These are phyloP conservation scores for Immersiella caudata DNA, from an alignment of 495 filamentous ascomycete genomes.

Conservation along the genomic window DNA sequence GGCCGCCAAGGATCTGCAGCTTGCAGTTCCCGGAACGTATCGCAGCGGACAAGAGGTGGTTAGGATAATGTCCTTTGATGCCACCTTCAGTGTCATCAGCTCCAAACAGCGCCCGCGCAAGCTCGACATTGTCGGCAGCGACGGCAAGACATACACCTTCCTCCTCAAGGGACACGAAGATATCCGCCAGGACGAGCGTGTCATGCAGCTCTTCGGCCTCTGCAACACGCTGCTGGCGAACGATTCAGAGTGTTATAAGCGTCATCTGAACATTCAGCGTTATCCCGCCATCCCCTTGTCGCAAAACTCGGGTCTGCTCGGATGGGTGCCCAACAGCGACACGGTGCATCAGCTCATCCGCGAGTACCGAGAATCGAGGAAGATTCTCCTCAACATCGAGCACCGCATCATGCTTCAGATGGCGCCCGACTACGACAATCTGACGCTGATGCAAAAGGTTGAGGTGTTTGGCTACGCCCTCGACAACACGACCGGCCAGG, in stretches of 20 bases:
- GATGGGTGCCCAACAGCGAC: constrained; percentile 98
- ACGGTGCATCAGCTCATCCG: constrained; percentile 94
- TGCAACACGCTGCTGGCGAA: constrained; percentile 91
- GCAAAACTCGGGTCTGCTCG: constrained; percentile 89
- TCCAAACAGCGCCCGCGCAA: constrained; percentile 96
- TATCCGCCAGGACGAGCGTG: constrained; percentile 96
- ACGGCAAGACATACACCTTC: constrained; percentile 84
- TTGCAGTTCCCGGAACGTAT: constrained; percentile 94
- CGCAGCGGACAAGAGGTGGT: constrained; percentile 83
- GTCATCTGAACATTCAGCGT: constrained; percentile 91
- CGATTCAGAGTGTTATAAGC: constrained; percentile 94
- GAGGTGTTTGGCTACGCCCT: constrained; percentile 98
- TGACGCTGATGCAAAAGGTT: constrained; percentile 99
- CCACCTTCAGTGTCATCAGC: constrained; percentile 85
- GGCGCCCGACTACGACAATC: constrained; percentile 97
- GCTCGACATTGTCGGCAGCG: constrained; percentile 83
- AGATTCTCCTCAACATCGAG: constrained; percentile 97
- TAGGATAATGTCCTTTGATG: constrained; percentile 85
- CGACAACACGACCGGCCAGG: constrained; percentile 98
- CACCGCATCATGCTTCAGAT: constrained; percentile 99
- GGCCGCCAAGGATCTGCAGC: constrained; percentile 76
- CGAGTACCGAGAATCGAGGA: constrained; percentile 94
- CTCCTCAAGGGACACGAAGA: constrained; percentile 96
- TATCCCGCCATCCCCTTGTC: constrained; percentile 95
- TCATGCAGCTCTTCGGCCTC: constrained; percentile 98